Evolutionary conservation across 495 filamentous ascomycete species (phyloP).

Genomic region (Penicillium maclennaniae): DNA sequence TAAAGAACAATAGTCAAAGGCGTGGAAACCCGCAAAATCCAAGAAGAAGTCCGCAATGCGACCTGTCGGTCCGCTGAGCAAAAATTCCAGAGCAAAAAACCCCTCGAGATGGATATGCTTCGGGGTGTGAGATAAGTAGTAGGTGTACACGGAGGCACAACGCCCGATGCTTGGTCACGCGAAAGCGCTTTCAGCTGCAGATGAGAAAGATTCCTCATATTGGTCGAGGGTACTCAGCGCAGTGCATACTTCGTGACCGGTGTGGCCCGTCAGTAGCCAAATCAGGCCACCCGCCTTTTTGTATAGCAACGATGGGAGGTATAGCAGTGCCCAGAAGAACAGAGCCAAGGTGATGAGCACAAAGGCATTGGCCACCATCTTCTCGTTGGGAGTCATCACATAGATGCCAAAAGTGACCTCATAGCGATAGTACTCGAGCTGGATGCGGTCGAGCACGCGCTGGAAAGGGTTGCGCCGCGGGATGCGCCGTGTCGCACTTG

Average conservation of each 20-base stretch:
- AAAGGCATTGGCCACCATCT: constrained; percentile 61
- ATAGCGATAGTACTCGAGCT: constrained; percentile 69
- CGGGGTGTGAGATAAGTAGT: not conserved
- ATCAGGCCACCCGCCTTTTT: constrained; percentile 33
- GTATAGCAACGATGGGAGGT: constrained; percentile 40
- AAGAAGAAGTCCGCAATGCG: not conserved
- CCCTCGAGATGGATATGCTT: not conserved
- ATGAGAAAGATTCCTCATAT: constrained; percentile 16
- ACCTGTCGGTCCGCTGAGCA: not conserved
- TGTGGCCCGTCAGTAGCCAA: constrained; percentile 43
- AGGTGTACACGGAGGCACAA: not conserved
- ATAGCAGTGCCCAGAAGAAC: constrained; percentile 38
- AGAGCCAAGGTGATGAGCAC: constrained; percentile 34
- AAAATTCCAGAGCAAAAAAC: not conserved
- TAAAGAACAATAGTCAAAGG: constrained; percentile 1
- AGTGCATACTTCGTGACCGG: constrained; percentile 28
- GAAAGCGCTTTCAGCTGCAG: constrained; percentile 14
- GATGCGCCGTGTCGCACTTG: constrained; percentile 9
- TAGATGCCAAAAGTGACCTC: constrained; percentile 72
- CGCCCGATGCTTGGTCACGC: not conserved
- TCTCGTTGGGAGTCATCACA: constrained; percentile 68
- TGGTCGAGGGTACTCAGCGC: constrained; percentile 31
- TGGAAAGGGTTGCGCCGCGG: constrained; percentile 26
- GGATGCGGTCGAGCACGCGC: constrained; percentile 49
- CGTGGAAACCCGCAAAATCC: not conserved